These are phyloP conservation scores for Scorias spongiosa DNA, from an alignment of 2,329 filamentous ascomycete species.

Conservation along the genomic window DNA sequence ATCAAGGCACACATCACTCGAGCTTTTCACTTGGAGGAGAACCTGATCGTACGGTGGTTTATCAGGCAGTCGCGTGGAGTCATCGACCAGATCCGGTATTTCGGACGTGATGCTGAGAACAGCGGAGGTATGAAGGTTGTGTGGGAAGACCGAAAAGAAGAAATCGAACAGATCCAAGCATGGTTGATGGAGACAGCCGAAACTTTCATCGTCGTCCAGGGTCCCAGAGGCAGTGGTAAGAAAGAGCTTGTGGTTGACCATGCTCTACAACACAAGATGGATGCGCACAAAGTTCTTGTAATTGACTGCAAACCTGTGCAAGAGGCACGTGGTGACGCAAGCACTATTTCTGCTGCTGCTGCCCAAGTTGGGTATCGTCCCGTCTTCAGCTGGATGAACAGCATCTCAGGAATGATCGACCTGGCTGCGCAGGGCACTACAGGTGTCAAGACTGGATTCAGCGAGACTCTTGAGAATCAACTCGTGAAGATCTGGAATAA, in stretches of 20 bases:
- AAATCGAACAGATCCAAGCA: constrained; percentile 66
- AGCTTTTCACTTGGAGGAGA: constrained; percentile 59
- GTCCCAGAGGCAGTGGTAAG: constrained; percentile 82
- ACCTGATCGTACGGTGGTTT: constrained; percentile 64
- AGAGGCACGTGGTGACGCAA: constrained; percentile 75
- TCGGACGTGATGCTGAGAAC: constrained; percentile 24
- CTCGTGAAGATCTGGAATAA: constrained; percentile 80
- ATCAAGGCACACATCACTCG: constrained; percentile 76
- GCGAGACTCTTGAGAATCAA: constrained; percentile 80
- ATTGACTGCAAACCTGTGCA: constrained; percentile 90
- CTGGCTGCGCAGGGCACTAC: constrained; percentile 87
- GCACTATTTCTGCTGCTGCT: constrained; percentile 70
- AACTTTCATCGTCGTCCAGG: constrained; percentile 88
- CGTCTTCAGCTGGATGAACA: constrained; percentile 94
- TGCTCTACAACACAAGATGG: constrained; percentile 47
- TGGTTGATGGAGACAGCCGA: constrained; percentile 82
- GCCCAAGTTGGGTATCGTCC: constrained; percentile 77
- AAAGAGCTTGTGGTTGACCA: constrained; percentile 76
- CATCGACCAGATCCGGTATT: constrained; percentile 38
- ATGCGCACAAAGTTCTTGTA: constrained; percentile 59
- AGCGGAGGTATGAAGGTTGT: constrained; percentile 59
- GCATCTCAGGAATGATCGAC: constrained; percentile 79
- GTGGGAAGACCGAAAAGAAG: constrained; percentile 71
- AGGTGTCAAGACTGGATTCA: constrained; percentile 86
- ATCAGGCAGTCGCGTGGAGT: constrained; percentile 51